A percentile compares a stretch with the other conserved stretches of the same genome.
These are phyloP conservation scores for Calocybe cyanea DNA, from an alignment of 768 basidiomycete genomes.

Conservation along the genomic window DNA sequence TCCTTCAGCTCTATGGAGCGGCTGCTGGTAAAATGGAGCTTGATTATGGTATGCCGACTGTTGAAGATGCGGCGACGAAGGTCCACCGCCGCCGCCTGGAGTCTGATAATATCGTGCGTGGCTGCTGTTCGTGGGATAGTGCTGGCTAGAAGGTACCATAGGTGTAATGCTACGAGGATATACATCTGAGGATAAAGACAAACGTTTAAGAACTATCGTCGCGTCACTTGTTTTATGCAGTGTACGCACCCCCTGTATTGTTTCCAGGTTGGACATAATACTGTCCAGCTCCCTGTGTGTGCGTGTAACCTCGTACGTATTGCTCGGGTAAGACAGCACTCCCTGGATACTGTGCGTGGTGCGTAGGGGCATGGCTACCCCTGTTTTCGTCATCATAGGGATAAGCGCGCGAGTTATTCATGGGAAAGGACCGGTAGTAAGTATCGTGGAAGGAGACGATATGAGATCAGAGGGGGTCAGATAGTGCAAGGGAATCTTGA, in stretches of 20 bases:
- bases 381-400: constrained; percentile 35
- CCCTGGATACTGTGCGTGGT: constrained; percentile 25
- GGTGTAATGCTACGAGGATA: constrained; percentile 38
- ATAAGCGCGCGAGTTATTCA: constrained; percentile 41
- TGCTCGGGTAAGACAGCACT: constrained; percentile 8
- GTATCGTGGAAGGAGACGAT: constrained; percentile 22
- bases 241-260: constrained; percentile 14
- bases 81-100: constrained; percentile 13
- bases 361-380: constrained; percentile 23
- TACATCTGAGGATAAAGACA: constrained; percentile 16
- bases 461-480: constrained; percentile 21
- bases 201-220: not conserved
- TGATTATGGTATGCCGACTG: constrained; percentile 15
- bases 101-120: constrained; percentile 22
- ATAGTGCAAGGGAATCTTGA: constrained; percentile 14
- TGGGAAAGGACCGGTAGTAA: constrained; percentile 22
- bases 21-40: constrained; percentile 22
- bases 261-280: constrained; percentile 30
- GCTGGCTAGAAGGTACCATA: constrained; percentile 24
- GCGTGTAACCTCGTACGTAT: constrained; percentile 24
- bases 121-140: constrained; percentile 22
- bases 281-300: constrained; percentile 28
- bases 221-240: not conserved
- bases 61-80: constrained; percentile 18
- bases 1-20: constrained; percentile 18